Base-by-base conservation (phyloP, 495 filamentous ascomycete species). In the Alectoria sarmentosa region DNA sequence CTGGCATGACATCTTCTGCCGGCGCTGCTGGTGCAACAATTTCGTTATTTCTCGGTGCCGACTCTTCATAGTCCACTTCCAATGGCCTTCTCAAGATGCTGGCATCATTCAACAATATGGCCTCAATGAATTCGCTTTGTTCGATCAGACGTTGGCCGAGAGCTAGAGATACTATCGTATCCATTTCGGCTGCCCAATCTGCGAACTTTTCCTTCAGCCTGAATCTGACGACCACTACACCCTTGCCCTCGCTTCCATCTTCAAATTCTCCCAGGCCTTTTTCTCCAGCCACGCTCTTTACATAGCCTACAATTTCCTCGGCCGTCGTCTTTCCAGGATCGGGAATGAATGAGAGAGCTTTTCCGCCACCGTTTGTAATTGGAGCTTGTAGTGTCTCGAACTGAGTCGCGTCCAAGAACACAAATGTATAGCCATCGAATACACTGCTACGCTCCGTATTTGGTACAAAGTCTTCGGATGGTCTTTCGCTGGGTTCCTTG, bases 61-160 rank as follows among this genome's bases (percentile, higher is more conserved):
- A 60, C 4, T 71, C 69, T 48, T 70, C 62, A 28, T 73, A 71
- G 39, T 75, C 77, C n/a, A 66, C 69, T 2, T 76, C 77, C 1
- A 95, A 81, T 3, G 86, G 80, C 42, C 83, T 83, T 63, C 87
- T 84, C 23, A 97, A 76, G 34, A 80, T 76, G 62, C 82, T 85
- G 6, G 89, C 83, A 76, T 97, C 87, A 61, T 86, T 87, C 15
- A 76, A 85, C 23, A 98, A 74, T 57, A 98, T 96, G 5, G 90
- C 90, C 75, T 96, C 91, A 13, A 98, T 80, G 66, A 98, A 96
- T 67, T 96, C 92, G 58, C 87, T 91, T 73, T 97, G 94, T 62
- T 92, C 87, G 57, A 97, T 86, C 28, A 92, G 84, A 6, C 90
- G 84, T 69, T 92, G 90, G 63, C 90, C 88, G 21, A 92, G 83